A percentile compares a stretch with the other conserved stretches of the same genome.
phyloP scores from a whole-genome alignment of 2,329 filamentous ascomycete genomes.

The Aspergillus spinulosporus region DNA sequence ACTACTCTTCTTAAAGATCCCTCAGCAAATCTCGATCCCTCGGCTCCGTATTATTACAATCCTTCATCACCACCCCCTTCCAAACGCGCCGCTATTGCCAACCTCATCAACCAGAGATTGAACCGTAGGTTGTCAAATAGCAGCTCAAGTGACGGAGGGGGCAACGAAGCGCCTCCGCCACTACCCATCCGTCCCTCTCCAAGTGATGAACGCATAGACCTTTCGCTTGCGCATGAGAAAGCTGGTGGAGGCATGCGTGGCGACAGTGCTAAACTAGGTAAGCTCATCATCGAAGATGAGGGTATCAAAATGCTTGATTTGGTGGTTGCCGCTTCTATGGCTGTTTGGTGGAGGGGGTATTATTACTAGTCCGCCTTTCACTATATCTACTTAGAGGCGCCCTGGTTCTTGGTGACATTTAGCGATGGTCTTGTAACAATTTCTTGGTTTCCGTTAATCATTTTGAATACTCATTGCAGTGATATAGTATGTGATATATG shows the following conservation, averaged over 20 bases:
- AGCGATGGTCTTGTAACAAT: not conserved
- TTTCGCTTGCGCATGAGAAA: conserved; percentile 75
- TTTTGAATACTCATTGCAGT: conserved; percentile 1
- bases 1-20: conserved; percentile 20
- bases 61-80: conserved; percentile 17
- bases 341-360: conserved; percentile 90
- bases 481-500: not conserved
- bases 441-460: not conserved
- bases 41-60: conserved; percentile 5
- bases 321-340: conserved; percentile 85
- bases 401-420: not conserved
- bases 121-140: conserved; percentile 35
- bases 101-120: conserved; percentile 34
- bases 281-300: conserved; percentile 84
- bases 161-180: not conserved
- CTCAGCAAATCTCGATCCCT: conserved; percentile 8
- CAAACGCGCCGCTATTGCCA: conserved; percentile 34
- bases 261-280: conserved; percentile 87
- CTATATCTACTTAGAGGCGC: not conserved
- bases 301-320: conserved; percentile 95
- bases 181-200: conserved; percentile 28
- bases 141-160: conserved; percentile 29
- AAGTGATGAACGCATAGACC: conserved; percentile 58
- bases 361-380: conserved; percentile 31
- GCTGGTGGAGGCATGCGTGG: conserved; percentile 85